Evolutionary conservation across 441 rosid genomes (phyloP).

Genomic region (Viola pubescens): DNA sequence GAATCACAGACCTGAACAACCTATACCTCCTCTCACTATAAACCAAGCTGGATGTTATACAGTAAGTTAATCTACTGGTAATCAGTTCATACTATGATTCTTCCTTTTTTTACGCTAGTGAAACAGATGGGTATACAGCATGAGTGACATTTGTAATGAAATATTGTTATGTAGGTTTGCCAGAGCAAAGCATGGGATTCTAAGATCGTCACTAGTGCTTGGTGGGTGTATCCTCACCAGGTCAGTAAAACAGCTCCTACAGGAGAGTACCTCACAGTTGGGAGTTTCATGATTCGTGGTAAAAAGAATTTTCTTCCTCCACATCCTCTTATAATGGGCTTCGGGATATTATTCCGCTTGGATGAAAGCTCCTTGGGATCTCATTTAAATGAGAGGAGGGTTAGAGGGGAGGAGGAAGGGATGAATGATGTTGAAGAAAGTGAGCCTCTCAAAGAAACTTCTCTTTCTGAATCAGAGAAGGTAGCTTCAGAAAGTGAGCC

Average conservation of each 20-base stretch:
- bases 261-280: constrained; percentile 91
- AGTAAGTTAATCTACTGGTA: constrained; percentile 30
- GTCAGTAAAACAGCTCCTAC: constrained; percentile 99
- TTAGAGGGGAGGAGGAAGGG: constrained; percentile 94
- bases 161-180: constrained; percentile 59
- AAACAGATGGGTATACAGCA: neutral
- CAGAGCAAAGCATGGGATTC: constrained; percentile 99
- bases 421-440: constrained; percentile 51
- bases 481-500: constrained; percentile 35
- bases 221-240: constrained; percentile 99
- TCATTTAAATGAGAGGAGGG: constrained; percentile 93
- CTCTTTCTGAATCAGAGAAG: constrained; percentile 56
- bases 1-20: constrained; percentile 86
- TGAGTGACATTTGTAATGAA: constrained; percentile 10
- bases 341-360: constrained; percentile 89
- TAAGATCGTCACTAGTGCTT: constrained; percentile 93
- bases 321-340: constrained; percentile 96
- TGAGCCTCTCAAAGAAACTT: constrained; percentile 31
- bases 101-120: neutral
- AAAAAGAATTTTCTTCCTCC: constrained; percentile 98
- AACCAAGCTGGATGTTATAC: constrained; percentile 98
- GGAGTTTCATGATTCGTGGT: constrained; percentile 99
- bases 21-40: constrained; percentile 84
- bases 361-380: constrained; percentile 98
- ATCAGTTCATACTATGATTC: neutral